These are phyloP conservation scores for Stachybotrys elegans DNA, from an alignment of 2,329 filamentous ascomycete species.

Conservation along the genomic window DNA sequence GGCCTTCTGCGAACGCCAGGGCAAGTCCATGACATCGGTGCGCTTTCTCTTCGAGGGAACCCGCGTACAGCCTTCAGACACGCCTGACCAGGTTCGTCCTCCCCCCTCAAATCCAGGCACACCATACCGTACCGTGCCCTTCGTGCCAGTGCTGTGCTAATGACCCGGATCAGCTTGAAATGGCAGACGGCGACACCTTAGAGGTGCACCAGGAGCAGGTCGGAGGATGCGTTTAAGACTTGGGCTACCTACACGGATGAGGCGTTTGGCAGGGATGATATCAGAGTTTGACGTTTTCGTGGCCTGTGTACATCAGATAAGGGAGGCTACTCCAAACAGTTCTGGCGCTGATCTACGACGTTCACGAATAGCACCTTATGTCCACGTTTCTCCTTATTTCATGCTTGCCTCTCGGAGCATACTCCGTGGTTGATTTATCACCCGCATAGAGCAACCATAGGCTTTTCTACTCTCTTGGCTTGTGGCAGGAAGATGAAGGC, in stretches of 20 bases:
- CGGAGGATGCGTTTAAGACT: conserved; percentile 54
- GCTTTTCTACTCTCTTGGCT: too few relatives aligned
- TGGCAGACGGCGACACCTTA: conserved; percentile 91
- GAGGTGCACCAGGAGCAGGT: conserved; percentile 99
- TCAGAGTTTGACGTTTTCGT: conserved; percentile 10
- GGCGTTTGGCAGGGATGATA: conserved; percentile 8
- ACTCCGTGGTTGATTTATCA: too few relatives aligned
- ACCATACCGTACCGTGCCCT: conserved; percentile 3
- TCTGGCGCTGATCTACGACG: conserved; percentile 19
- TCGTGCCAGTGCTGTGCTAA: not conserved
- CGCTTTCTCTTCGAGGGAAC: conserved; percentile 96
- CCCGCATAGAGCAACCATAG: too few relatives aligned
- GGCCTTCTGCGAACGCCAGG: conserved; percentile 94
- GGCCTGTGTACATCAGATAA: conserved; percentile 16
- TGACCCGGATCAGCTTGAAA: conserved; percentile 97
- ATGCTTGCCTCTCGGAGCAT: too few relatives aligned
- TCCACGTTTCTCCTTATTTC: too few relatives aligned
- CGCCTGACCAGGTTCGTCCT: conserved; percentile 78
- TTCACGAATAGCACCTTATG: too few relatives aligned
- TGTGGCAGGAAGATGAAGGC: too few relatives aligned
- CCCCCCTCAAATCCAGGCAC: not conserved
- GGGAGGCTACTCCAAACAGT: conserved; percentile 10
- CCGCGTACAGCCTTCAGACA: conserved; percentile 83
- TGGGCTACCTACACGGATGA: conserved; percentile 7
- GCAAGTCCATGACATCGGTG: conserved; percentile 78